These are phyloP conservation scores for Rhodosorus marinus DNA, from an alignment of 23 red algal genomes.

Conservation along the genomic window DNA sequence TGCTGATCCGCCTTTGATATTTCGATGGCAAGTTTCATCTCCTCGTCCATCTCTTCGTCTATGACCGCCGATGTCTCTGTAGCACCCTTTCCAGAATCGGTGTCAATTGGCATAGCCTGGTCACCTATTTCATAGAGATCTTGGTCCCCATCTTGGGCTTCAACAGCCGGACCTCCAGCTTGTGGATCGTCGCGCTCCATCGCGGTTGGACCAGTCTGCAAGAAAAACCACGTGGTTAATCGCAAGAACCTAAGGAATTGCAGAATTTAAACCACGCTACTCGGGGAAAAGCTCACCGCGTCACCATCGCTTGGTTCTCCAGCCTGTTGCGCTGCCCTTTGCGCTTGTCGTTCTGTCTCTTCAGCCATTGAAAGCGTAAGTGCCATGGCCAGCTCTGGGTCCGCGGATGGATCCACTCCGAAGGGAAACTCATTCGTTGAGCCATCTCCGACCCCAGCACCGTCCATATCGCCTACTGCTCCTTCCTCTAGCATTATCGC, in stretches of 20 bases:
- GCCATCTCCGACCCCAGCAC: slow-evolving; percentile 1
- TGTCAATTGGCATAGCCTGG: background rate
- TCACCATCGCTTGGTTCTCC: slow-evolving; percentile 4
- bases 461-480: slow-evolving; percentile 14
- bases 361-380: slow-evolving; percentile 93
- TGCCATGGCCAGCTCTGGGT: slow-evolving; percentile 93
- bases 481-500: slow-evolving; percentile 30
- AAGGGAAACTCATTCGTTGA: slow-evolving; percentile 15
- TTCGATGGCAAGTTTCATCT: slow-evolving; percentile 59
- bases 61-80: background rate
- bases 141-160: slow-evolving; percentile 6
- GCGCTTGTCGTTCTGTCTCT: slow-evolving; percentile 61
- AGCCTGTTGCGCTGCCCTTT: slow-evolving; percentile 29
- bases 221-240: too few species aligned
- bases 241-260: too few species aligned
- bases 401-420: slow-evolving; percentile 53
- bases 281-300: background rate
- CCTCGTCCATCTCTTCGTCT: slow-evolving; percentile 32
- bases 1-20: slow-evolving; percentile 25
- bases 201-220: slow-evolving; percentile 2
- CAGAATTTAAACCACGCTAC: too few species aligned
- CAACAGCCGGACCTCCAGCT: slow-evolving; percentile 1
- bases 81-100: background rate
- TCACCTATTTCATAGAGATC: slow-evolving; percentile 20
- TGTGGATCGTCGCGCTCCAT: background rate